These are phyloP conservation scores for Suillus decipiens DNA, from an alignment of 768 basidiomycete species.

Conservation along the genomic window DNA sequence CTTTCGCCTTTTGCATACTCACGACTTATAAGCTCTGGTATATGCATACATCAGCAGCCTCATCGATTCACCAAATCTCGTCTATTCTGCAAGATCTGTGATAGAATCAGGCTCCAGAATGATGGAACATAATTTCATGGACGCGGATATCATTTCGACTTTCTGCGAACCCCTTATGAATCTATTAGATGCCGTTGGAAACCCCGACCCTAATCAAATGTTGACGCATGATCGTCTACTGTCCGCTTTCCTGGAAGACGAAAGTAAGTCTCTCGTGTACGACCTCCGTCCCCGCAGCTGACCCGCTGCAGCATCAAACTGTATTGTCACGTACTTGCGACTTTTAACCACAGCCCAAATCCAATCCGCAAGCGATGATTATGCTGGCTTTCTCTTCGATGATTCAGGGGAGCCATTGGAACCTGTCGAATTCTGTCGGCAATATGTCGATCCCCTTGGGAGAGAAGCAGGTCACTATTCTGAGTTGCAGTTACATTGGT, in stretches of 20 bases:
- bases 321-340: conserved; percentile 78
- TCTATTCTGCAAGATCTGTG: conserved; percentile 49
- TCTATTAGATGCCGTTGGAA: conserved; percentile 49
- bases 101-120: conserved; percentile 46
- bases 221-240: conserved; percentile 45
- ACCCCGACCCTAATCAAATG: conserved; percentile 34
- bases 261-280: conserved; percentile 38
- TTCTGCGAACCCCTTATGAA: conserved; percentile 66
- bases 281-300: conserved; percentile 4
- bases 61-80: conserved; percentile 45
- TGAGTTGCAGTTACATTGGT: not conserved
- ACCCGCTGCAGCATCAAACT: conserved; percentile 55
- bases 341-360: conserved; percentile 85
- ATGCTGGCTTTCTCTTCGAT: conserved; percentile 60
- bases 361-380: conserved; percentile 59
- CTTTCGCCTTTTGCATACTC: conserved; percentile 8
- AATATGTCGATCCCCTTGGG: conserved; percentile 74
- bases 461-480: conserved; percentile 66
- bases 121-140: conserved; percentile 62
- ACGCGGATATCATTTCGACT: conserved; percentile 70
- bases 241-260: conserved; percentile 52
- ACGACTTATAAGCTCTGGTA: conserved; percentile 55
- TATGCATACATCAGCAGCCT: conserved; percentile 82
- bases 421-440: conserved; percentile 73
- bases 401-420: conserved; percentile 40